phyloP scores from a whole-genome alignment of 2,329 filamentous ascomycete genomes.

The Pseudopyricularia javanii region DNA sequence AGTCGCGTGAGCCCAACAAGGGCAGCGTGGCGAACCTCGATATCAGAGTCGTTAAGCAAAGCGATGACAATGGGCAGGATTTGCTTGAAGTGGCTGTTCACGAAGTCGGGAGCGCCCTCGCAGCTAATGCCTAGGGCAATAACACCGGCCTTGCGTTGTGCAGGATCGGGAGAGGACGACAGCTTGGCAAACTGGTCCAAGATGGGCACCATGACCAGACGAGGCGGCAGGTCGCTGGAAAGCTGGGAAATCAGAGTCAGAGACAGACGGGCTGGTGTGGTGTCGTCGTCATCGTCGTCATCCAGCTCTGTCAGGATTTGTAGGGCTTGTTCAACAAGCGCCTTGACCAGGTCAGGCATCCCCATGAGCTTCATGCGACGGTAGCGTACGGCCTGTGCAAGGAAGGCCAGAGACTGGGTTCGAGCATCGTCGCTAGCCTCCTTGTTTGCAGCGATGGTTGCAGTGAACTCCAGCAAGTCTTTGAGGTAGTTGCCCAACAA shows the following conservation, averaged over 20 bases:
- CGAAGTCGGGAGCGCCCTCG: conserved; percentile 94
- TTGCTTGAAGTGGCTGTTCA: conserved; percentile 78
- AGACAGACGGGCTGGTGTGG: conserved; percentile 74
- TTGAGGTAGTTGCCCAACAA: conserved; percentile 77
- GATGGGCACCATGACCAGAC: conserved; percentile 86
- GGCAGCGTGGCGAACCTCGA: conserved; percentile 74
- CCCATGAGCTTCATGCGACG: conserved; percentile 92
- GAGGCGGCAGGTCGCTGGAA: conserved; percentile 76
- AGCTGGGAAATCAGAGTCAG: conserved; percentile 82
- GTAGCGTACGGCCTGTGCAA: conserved; percentile 85
- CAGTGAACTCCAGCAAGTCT: conserved; percentile 88
- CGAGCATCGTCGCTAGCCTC: conserved; percentile 74
- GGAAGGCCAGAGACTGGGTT: conserved; percentile 82
- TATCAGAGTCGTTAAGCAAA: conserved; percentile 73
- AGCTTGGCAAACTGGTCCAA: conserved; percentile 78
- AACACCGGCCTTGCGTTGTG: conserved; percentile 81
- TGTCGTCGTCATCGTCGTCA: conserved; percentile 67
- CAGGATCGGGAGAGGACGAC: conserved; percentile 60
- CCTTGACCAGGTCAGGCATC: conserved; percentile 70
- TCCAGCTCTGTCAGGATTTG: conserved; percentile 85
- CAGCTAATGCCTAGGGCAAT: conserved; percentile 87
- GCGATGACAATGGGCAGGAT: conserved; percentile 77
- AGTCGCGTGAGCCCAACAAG: conserved; percentile 80
- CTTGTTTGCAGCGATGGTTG: conserved; percentile 67
- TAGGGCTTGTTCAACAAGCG: conserved; percentile 77